Evolutionary conservation across 1,284 basidiomycete genomes (phyloP), one percentile per base, ranked within the genome.

Genomic region (Inonotus hispidus): DNA sequence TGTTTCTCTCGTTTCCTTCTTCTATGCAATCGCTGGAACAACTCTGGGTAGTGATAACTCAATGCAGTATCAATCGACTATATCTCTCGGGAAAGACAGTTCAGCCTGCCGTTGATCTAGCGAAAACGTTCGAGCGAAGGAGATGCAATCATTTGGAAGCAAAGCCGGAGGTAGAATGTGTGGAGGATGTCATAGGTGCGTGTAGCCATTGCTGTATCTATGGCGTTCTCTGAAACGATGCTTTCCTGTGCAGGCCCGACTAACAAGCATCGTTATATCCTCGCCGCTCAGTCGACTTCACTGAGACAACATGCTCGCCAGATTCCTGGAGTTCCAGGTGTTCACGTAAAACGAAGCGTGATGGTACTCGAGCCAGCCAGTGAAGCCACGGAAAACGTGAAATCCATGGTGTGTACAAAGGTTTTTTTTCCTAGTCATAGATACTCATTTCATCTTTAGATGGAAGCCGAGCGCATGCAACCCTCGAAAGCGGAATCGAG

Each of bases 11-110:
- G 38, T 19, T 41, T 56, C 38, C 27, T 45, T 16, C 23, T 32
- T 23, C 11, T 37, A 21, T 37, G 43, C 29, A 38, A 39, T 50
- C 55, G 55, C 53, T 60, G 1, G 3, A n/a, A 16, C 3, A n/a
- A 32, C 27, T 29, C 32, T 8, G 25, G 38, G 49, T 67, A 96
- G 94, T 98, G 94, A 96, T 98, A 72, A 96, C 95, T 0, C 95
- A 97, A 72, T 98, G 95, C 71, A 94, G 89, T 70, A 92, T 98
- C 57, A 87, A 94, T 66, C 90, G 93, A 68, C 79, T 98, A 1
- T 98, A 97, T 74, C 79, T 90, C 1, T 82, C 88, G 62, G 93
- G 92, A 16, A 83, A 81, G 62, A 71, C 79, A 2, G 79, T 81
- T 35, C 93, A 96, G 69, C 73, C 80, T 0, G 83, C 86, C 0